Conservation (phyloP, 1,284 basidiomycete genomes). For the Chiua sp. region DNA sequence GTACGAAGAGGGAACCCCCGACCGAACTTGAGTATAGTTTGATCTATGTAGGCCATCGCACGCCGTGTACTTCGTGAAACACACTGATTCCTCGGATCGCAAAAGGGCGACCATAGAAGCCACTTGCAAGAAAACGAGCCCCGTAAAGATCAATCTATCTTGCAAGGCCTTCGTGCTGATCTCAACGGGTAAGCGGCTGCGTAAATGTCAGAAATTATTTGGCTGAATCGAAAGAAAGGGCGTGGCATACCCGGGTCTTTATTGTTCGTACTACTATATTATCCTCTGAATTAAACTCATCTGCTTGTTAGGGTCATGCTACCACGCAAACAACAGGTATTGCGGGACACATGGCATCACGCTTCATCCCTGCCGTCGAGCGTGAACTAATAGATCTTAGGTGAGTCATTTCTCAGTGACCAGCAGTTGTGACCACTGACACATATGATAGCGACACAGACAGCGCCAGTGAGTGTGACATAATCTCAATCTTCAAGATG, state of each 20-base stretch:
- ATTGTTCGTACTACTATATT: slow-evolving; percentile 54
- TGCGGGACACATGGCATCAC: slow-evolving; percentile 86
- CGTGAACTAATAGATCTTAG: slow-evolving; percentile 92
- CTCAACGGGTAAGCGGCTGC: slow-evolving; percentile 66
- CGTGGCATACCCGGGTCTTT: slow-evolving; percentile 64
- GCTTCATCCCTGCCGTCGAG: slow-evolving; percentile 97
- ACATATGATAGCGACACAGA: too few relatives aligned
- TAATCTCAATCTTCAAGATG: too few relatives aligned
- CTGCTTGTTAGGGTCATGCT: slow-evolving; percentile 61
- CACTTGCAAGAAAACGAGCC: slow-evolving; percentile 53
- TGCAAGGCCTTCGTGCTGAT: slow-evolving; percentile 82
- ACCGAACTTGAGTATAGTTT: slow-evolving; percentile 76
- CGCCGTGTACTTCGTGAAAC: not conserved
- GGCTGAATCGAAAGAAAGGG: not conserved
- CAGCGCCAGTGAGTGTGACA: too few relatives aligned
- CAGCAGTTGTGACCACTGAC: slow-evolving; percentile 32
- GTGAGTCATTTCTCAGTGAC: slow-evolving; percentile 46
- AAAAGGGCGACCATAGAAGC: slow-evolving; percentile 38
- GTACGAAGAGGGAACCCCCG: slow-evolving; percentile 94
- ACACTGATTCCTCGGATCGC: too few relatives aligned
- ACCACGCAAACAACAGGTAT: slow-evolving; percentile 93
- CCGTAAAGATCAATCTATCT: slow-evolving; percentile 63
- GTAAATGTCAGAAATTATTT: too few relatives aligned
- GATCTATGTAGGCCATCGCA: slow-evolving; percentile 70
- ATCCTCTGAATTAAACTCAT: too few relatives aligned